Evolutionary conservation across 768 basidiomycete genomes (phyloP), one percentile per base, ranked within the genome.

Genomic region (Tubosaeta sp.): DNA sequence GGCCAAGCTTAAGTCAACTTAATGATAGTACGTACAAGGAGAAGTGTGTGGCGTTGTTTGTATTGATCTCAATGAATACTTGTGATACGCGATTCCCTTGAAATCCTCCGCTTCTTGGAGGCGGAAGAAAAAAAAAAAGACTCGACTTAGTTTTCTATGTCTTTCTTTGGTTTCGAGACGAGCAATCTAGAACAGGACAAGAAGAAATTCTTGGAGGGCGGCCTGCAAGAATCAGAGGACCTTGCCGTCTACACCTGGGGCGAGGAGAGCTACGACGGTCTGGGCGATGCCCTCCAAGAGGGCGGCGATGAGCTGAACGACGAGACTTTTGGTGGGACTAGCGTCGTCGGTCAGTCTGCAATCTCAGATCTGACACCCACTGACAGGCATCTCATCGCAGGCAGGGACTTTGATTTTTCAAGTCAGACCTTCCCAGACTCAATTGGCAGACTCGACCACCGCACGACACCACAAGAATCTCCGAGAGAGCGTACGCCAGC

Each of bases 231-330:
- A 59, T 75, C 80, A 43, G 93, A 91, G 65, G 87, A 93, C 72
- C 74, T 97, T 55, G 86, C 91, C 3, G 90, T 94, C 43, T 95
- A 91, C 71, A 91, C 86, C 42, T 97, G 91, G 91, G 92, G 90
- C 11, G 88, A 90, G 59, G 90, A 90, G 37, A 84, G 83, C 59
- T 93, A 94, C 65, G 91, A 95, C 68, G 91, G 89, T 37, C 82
- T 95, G 26, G 93, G 88, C 48, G 87, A 91, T 70, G 83, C 83
- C 46, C 79, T 97, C 49, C 83, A 86, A 60, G 95, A 98, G 71
- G 87, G 86, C 38, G 85, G 84, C 51, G 94, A 97, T 76, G 94
- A 95, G 59, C 67, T 95, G 60, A 98, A 99, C 71, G 92, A 95
- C 70, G 93, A 95, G 75, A 99, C 97, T 3, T 99, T 99, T 72